Percentiles rank a stretch among this genome's conserved stretches.
phyloP scores from a whole-genome alignment of 2,329 filamentous ascomycete genomes.

The Fusarium temperatum region DNA sequence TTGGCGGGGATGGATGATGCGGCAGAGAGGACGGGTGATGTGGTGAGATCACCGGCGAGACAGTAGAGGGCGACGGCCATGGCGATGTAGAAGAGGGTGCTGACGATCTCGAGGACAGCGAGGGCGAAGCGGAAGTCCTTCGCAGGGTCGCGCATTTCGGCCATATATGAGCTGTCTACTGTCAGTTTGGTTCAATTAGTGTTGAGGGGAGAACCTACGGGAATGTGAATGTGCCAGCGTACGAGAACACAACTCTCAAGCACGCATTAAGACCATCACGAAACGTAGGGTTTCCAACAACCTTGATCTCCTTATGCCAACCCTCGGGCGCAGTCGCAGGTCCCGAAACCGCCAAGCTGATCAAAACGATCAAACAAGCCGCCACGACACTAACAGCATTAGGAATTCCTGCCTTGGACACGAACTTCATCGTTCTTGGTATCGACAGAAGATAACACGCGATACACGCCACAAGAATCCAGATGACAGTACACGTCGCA shows the following conservation, averaged over 20 bases:
- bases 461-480: slow-evolving; percentile 30
- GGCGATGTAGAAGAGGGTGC: slow-evolving; percentile 37
- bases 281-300: slow-evolving; percentile 35
- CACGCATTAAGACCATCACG: slow-evolving; percentile 38
- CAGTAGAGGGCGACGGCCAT: slow-evolving; percentile 40
- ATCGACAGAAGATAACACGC: slow-evolving; percentile 29
- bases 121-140: slow-evolving; percentile 38
- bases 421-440: slow-evolving; percentile 39
- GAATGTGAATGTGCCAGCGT: slow-evolving; percentile 41
- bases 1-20: slow-evolving; percentile 36
- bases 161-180: slow-evolving; percentile 25
- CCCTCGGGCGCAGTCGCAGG: slow-evolving; percentile 24
- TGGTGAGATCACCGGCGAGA: slow-evolving; percentile 34
- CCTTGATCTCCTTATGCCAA: slow-evolving; percentile 32
- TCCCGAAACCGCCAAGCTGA: slow-evolving; percentile 32
- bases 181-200: rapidly evolving
- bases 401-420: slow-evolving; percentile 34
- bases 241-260: slow-evolving; percentile 37
- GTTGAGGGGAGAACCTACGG: neutral
- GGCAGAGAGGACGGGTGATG: slow-evolving; percentile 37
- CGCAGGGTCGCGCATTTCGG: slow-evolving; percentile 36
- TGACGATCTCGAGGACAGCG: slow-evolving; percentile 35
- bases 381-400: slow-evolving; percentile 34
- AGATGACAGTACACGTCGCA: slow-evolving; percentile 32
- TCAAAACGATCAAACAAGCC: slow-evolving; percentile 31